phyloP scores from a whole-genome alignment of 805 yeast species.

The Wickerhamomyces ciferrii region DNA sequence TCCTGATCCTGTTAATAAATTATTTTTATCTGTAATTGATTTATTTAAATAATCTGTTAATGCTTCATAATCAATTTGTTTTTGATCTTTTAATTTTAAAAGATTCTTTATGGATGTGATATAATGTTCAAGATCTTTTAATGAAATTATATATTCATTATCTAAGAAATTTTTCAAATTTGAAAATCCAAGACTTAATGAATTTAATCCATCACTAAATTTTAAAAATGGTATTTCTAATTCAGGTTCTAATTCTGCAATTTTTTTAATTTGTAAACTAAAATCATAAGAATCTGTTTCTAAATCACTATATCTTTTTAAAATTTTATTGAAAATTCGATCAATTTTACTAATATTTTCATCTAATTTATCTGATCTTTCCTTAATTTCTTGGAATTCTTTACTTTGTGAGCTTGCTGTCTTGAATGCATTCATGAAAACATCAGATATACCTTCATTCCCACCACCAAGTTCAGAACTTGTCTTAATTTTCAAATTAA shows the following conservation, averaged over 20 bases:
- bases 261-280: conserved; percentile 60
- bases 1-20: conserved; percentile 45
- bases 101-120: conserved; percentile 58
- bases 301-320: conserved; percentile 68
- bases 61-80: conserved; percentile 87
- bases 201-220: conserved; percentile 43
- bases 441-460: conserved; percentile 79
- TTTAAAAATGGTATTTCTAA: conserved; percentile 28
- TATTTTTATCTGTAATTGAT: conserved; percentile 60
- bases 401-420: conserved; percentile 61
- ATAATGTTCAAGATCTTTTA: conserved; percentile 86
- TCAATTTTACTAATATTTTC: conserved; percentile 80
- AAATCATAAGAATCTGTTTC: conserved; percentile 70
- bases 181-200: conserved; percentile 35
- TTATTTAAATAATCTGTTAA: conserved; percentile 72
- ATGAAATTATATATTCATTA: conserved; percentile 72
- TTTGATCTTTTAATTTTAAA: conserved; percentile 82
- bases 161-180: conserved; percentile 53
- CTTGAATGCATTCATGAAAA: conserved; percentile 90
- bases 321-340: conserved; percentile 65
- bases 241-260: conserved; percentile 53
- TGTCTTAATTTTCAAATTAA: conserved; percentile 38
- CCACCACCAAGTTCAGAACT: conserved; percentile 13
- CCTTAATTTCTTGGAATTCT: conserved; percentile 80
- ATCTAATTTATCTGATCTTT: conserved; percentile 76